phyloP scores from a whole-genome alignment of 441 rosid genomes.

The Gossypium davidsonii region DNA sequence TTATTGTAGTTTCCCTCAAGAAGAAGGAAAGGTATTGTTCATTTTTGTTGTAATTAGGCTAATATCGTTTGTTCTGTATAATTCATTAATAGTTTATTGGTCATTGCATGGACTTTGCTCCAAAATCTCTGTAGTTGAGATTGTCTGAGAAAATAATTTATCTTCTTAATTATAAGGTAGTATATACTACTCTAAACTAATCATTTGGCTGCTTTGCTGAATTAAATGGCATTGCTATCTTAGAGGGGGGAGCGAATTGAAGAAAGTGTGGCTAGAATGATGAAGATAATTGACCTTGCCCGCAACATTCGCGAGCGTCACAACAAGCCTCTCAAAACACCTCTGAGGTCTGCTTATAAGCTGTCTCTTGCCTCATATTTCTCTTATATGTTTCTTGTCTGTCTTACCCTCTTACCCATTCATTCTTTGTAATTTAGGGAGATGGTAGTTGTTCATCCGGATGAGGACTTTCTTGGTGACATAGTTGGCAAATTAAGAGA shows the following conservation, averaged over 20 bases:
- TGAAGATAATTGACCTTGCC: constrained; percentile 88
- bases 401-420: neutral
- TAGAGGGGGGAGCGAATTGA: constrained; percentile 87
- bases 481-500: constrained; percentile 84
- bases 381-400: neutral
- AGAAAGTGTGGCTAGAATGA: constrained; percentile 92
- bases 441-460: constrained; percentile 92
- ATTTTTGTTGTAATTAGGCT: neutral
- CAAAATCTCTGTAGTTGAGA: neutral
- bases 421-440: constrained; percentile 48
- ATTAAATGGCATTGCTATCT: constrained; percentile 19
- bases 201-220: neutral
- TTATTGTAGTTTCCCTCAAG: constrained; percentile 75
- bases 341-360: constrained; percentile 54
- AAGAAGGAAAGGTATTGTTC: constrained; percentile 67
- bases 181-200: neutral
- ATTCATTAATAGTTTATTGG: neutral
- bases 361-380: constrained; percentile 6
- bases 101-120: neutral
- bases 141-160: neutral
- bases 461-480: constrained; percentile 80
- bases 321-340: constrained; percentile 87
- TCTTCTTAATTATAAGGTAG: neutral
- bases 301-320: constrained; percentile 96
- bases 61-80: neutral